Base-by-base conservation (phyloP, 108 stramenopile species). In the Nitzschia sp. region DNA sequence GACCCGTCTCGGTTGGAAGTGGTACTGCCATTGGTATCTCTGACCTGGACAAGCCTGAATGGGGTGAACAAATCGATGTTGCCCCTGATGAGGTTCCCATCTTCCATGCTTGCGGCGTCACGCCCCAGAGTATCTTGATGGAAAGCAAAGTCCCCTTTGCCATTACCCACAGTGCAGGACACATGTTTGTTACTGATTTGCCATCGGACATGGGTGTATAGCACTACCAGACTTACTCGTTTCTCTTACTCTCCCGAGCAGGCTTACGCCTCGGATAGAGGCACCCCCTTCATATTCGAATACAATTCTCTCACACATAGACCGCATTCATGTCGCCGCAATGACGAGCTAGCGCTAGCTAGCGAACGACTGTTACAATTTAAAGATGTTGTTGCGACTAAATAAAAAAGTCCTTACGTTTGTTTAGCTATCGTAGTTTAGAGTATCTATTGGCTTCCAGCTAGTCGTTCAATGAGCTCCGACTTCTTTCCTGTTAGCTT, bases 61-160 rank as follows among this genome's bases (percentile, higher is more conserved):
- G 81, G 78, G 95, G 95, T 9, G 95, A 94, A 25, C 30, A 83
- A 1, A 85, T 94, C 18, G 75, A 77, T 3, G 36, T 93, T 27
- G 54, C 45, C 17, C 48, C 74, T 18, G 90, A 82, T 59, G 97
- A 97, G 66, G 78, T 95, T 6, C 93, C 93, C 9, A 90, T 97
- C 34, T 97, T 97, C 75, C 93, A 92, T 86, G 92, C 89, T 5
- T 97, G 97, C 78, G 97, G 97, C 15, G 93, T 95, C 6, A 95
- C 97, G 5, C 92, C 97, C 4, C 94, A 95, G 66, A 67, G 54
- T 23, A 92, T 91, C n/a, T 64, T 95, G 34, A 82, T 90, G 85
- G 70, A 85, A 0, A 69, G 76, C 36, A 80, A 72, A 45, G 82
- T 91, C 1, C 76, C 80, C 1, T 83, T 95, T 62, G 86, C 83